Base-by-base conservation (phyloP, 2,329 filamentous ascomycete genomes). In the Hymenoscyphus fructigenus region DNA sequence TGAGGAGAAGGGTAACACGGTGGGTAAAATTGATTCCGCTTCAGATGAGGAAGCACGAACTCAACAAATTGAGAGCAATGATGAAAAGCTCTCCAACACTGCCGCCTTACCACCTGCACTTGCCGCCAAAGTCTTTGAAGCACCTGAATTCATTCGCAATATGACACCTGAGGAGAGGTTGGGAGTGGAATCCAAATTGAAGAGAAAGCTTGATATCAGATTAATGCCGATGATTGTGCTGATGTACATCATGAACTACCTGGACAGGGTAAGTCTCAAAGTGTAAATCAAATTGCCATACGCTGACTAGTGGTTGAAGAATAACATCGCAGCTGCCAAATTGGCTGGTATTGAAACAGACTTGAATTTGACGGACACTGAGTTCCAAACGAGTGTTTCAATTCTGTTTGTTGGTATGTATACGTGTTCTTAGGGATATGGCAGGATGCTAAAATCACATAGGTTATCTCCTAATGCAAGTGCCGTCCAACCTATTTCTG, bases 221-320 rank as follows among this genome's bases (percentile, higher is more conserved):
- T 75, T 91, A 34, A 79, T 92, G 70, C 89, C 89, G 0, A 87
- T 88, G 77, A 80, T 91, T 53, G 84, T 91, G 61, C 70, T 91
- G 57, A 90, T 91, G 81, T 91, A 90, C 69, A 87, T 90, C 69
- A 79, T 90, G 79, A 90, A 90, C 71, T 90, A 89, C 72, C 77
- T 90, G 14, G 85, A 88, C 69, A 67, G 75, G 55, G 71, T 72
- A 72, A 72, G 14, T n/a, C 9, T 44, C 2, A 44, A 72, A 65
- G 86, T 86, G 71, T 85, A 86, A 63, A 85, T 87, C 63, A 84
- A 84, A 2, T 78, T n/a, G 79, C 26, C 84, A 83, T 3, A 79
- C 81, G 67, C 74, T 87, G 5, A 83, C 81, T 1, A 83, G 84
- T 4, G 75, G 14, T 47, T 34, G 3, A 41, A 72, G 66, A 86